These are phyloP conservation scores for Cenococcum geophilum DNA, from an alignment of 495 filamentous ascomycete genomes.

Conservation along the genomic window DNA sequence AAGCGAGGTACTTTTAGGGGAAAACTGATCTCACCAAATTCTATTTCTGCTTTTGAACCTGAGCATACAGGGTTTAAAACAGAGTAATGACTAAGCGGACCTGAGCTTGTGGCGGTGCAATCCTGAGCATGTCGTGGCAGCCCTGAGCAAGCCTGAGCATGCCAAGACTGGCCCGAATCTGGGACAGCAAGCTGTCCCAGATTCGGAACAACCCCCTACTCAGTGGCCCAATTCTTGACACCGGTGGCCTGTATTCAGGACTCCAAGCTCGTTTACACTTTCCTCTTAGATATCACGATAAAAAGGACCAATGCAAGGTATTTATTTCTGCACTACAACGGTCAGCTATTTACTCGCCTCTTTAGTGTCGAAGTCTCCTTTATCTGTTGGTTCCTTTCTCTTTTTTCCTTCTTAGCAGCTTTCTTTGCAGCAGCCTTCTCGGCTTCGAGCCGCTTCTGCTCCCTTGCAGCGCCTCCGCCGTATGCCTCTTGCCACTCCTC, in stretches of 20 bases:
- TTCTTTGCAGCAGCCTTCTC: conserved; percentile 49
- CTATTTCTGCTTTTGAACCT: neutral
- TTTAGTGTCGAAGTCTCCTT: no score
- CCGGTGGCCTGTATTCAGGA: neutral
- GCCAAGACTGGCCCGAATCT: neutral
- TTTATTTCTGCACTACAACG: no score
- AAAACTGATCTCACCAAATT: neutral
- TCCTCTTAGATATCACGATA: no score
- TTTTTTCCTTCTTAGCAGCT: no score
- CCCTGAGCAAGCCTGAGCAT: no score
- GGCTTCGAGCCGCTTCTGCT: conserved; percentile 46
- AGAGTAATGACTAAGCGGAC: neutral
- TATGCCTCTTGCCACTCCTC: conserved; percentile 72
- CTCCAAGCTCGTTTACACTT: conserved; percentile 30
- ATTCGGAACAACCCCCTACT: neutral
- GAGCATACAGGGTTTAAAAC: neutral
- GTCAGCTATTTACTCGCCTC: no score
- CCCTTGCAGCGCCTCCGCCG: conserved; percentile 61
- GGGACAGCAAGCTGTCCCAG: neutral
- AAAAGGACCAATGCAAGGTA: no score
- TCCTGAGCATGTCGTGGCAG: neutral
- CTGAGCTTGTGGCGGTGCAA: neutral
- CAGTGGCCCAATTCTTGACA: neutral
- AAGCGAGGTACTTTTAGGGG: neutral
- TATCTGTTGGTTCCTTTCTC: no score